Conservation (phyloP, 345 rosid species). For the Mercurialis annua region DNA sequence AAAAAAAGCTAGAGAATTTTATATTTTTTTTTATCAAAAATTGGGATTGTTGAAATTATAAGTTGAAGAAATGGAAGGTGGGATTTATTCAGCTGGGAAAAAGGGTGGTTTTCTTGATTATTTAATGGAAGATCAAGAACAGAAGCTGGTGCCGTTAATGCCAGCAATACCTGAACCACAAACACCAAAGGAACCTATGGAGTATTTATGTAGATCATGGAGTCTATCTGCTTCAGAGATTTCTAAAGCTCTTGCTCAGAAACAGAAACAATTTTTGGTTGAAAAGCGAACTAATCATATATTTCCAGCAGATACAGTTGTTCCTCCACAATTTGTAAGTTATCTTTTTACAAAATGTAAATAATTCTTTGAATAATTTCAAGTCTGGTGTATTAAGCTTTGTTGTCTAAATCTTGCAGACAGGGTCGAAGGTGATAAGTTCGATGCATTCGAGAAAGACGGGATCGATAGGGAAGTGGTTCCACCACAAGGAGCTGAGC, state of each 20-base stretch:
- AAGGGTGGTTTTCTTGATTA: constrained; percentile 41
- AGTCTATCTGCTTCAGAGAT: constrained; percentile 87
- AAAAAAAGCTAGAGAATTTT: constrained; percentile 13
- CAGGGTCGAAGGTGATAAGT: constrained; percentile 47
- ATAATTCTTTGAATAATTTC: background rate
- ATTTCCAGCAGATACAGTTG: constrained; percentile 39
- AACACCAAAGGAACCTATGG: constrained; percentile 91
- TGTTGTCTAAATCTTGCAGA: constrained; percentile 31
- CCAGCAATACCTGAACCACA: constrained; percentile 67
- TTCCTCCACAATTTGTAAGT: constrained; percentile 46
- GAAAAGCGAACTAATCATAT: constrained; percentile 29
- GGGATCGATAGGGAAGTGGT: constrained; percentile 80
- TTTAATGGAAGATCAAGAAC: constrained; percentile 54
- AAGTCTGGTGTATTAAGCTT: background rate
- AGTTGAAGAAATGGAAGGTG: constrained; percentile 49
- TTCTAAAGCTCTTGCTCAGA: constrained; percentile 81
- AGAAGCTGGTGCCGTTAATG: constrained; percentile 31
- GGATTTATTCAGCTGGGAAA: constrained; percentile 43
- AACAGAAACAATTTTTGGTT: constrained; percentile 45
- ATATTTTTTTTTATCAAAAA: constrained; percentile 8
- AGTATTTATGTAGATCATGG: constrained; percentile 92
- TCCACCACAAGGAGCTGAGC: constrained; percentile 59
- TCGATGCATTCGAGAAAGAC: constrained; percentile 47
- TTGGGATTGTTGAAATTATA: background rate
- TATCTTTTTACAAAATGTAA: background rate